These are phyloP conservation scores for Ramalina intermedia DNA, from an alignment of 495 filamentous ascomycete genomes.

Conservation along the genomic window DNA sequence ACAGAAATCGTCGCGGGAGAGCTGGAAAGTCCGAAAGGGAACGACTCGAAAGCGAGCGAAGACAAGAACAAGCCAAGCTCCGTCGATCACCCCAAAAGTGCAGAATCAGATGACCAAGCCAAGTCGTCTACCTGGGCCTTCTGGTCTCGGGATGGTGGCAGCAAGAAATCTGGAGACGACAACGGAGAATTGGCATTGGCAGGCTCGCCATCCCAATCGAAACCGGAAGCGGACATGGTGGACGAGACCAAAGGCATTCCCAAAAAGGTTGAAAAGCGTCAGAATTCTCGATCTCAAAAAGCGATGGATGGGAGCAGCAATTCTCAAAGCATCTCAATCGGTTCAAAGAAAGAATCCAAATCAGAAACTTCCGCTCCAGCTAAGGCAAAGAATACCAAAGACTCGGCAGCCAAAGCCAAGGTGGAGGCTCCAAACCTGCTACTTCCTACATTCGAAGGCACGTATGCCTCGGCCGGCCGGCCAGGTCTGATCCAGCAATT, in stretches of 20 bases:
- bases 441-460: slow-evolving; percentile 51
- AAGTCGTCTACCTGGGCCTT: slow-evolving; percentile 72
- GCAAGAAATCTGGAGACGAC: slow-evolving; percentile 23
- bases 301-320: slow-evolving; percentile 3
- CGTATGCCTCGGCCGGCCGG: slow-evolving; percentile 50
- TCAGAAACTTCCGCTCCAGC: slow-evolving; percentile 5
- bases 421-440: slow-evolving; percentile 38
- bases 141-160: slow-evolving; percentile 45
- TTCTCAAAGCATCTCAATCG: slow-evolving; percentile 1
- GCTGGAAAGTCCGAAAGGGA: background rate
- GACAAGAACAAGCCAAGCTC: background rate
- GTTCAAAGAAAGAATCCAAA: slow-evolving; percentile 7
- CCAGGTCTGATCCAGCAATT: slow-evolving; percentile 62
- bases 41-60: background rate
- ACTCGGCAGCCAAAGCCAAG: slow-evolving; percentile 2
- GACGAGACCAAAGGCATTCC: slow-evolving; percentile 28
- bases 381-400: background rate
- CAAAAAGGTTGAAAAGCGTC: slow-evolving; percentile 19
- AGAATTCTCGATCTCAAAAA: slow-evolving; percentile 7
- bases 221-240: slow-evolving; percentile 45
- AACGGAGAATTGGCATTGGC: slow-evolving; percentile 56
- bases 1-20: background rate
- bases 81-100: background rate
- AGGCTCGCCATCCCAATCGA: slow-evolving; percentile 46
- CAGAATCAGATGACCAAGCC: slow-evolving; percentile 9